Evolutionary conservation across 1,284 basidiomycete genomes (phyloP).

Genomic region (Naganishia sp.): DNA sequence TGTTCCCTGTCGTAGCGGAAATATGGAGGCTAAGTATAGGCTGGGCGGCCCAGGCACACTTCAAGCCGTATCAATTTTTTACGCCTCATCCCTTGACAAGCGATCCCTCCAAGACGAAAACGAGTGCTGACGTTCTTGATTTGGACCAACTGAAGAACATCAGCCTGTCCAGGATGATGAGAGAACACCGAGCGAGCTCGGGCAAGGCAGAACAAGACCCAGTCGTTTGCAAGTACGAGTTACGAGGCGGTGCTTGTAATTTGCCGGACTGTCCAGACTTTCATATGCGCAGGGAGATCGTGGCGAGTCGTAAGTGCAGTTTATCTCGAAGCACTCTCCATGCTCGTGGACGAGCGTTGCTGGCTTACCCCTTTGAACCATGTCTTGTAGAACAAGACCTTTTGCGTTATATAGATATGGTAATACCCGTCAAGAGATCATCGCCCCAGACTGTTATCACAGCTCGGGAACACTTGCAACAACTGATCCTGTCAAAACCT

Average conservation of each 20-base stretch:
- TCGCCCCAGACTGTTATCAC: background rate
- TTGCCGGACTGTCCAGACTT: slow-evolving; percentile 24
- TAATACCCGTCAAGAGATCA: slow-evolving; percentile 11
- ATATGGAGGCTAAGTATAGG: slow-evolving; percentile 1
- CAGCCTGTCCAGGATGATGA: slow-evolving; percentile 19
- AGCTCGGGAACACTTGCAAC: slow-evolving; percentile 11
- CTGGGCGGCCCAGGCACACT: slow-evolving; percentile 8
- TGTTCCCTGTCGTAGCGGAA: background rate
- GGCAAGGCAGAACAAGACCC: slow-evolving; percentile 22
- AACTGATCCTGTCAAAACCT: slow-evolving; percentile 21
- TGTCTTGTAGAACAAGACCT: slow-evolving; percentile 18
- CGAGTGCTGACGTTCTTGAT: slow-evolving; percentile 28
- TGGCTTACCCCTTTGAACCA: slow-evolving; percentile 8
- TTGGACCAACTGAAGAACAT: slow-evolving; percentile 24
- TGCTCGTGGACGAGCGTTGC: background rate
- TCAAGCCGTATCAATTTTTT: slow-evolving; percentile 27
- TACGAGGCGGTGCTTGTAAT: slow-evolving; percentile 24
- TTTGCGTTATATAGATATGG: slow-evolving; percentile 20
- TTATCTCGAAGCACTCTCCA: background rate
- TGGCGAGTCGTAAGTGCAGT: slow-evolving; percentile 22
- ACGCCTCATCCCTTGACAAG: slow-evolving; percentile 6
- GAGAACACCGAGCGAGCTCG: slow-evolving; percentile 17
- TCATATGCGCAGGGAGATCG: slow-evolving; percentile 18
- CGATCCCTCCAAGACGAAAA: slow-evolving; percentile 5
- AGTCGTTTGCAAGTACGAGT: slow-evolving; percentile 26